A percentile compares a stretch with the other conserved stretches of the same genome.
These are phyloP conservation scores for Penicillium sp. DNA, from an alignment of 2,329 filamentous ascomycete genomes.

Conservation along the genomic window DNA sequence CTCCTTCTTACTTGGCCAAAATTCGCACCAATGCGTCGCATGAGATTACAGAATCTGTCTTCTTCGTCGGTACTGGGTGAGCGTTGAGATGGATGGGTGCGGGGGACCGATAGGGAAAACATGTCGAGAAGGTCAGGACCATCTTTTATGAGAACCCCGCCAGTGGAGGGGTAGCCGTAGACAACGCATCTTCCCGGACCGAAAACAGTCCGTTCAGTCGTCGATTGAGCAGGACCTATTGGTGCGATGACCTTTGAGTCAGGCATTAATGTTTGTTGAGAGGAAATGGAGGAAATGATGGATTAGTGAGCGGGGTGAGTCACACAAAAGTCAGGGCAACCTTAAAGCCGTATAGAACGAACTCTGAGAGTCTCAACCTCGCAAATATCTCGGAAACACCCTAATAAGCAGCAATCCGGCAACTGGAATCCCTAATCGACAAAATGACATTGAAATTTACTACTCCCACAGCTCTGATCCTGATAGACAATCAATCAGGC, in stretches of 20 bases:
- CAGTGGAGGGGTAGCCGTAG: conserved; percentile 18
- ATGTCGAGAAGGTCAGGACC: conserved; percentile 13
- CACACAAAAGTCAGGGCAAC: background rate
- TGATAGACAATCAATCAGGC: conserved; percentile 50
- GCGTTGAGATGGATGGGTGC: conserved; percentile 8
- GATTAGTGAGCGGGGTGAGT: background rate
- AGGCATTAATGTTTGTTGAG: too few relatives aligned
- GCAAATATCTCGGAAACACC: too few relatives aligned
- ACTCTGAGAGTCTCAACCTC: too few relatives aligned
- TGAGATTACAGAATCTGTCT: conserved; percentile 13
- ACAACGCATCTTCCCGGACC: conserved; percentile 5
- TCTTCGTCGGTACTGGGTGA: background rate
- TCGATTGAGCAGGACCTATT: conserved; percentile 5
- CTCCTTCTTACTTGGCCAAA: conserved; percentile 13
- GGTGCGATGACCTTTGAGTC: background rate
- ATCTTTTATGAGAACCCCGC: conserved; percentile 13
- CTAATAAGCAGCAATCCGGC: background rate
- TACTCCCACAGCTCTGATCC: conserved; percentile 43
- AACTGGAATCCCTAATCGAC: background rate
- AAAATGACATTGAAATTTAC: conserved; percentile 21
- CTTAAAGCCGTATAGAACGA: background rate
- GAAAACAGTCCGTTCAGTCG: conserved; percentile 11
- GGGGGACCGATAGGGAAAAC: conserved; percentile 15
- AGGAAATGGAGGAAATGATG: too few relatives aligned
- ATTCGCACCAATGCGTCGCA: conserved; percentile 13